Evolutionary conservation across 176 grass and related monocot genomes (phyloP).

Genomic region (maize (Zea mays)): DNA sequence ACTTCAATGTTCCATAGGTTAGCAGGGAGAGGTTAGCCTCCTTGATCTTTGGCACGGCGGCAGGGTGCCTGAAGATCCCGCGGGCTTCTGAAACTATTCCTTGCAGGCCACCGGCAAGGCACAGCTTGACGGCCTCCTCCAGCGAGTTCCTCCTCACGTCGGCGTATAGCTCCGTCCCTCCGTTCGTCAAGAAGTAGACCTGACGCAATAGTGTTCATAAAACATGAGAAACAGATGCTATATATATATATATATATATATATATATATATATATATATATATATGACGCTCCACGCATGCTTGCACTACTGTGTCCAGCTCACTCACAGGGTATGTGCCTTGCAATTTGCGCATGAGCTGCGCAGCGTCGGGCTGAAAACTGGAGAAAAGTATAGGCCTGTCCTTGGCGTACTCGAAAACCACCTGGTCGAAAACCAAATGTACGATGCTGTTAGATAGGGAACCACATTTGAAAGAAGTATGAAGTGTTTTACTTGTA

Average conservation of each 20-base stretch:
- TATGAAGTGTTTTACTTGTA: background rate
- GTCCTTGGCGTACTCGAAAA: constrained; percentile 56
- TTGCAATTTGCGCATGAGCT: constrained; percentile 66
- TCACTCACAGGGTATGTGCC: constrained; percentile 71
- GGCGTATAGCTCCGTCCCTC: constrained; percentile 52
- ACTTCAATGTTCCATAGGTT: constrained; percentile 87
- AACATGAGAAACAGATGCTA: background rate
- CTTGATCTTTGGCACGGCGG: constrained; percentile 67
- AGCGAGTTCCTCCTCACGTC: constrained; percentile 79
- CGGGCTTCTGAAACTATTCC: constrained; percentile 87
- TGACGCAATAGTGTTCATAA: constrained; percentile 17
- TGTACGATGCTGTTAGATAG: background rate
- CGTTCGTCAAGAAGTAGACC: constrained; percentile 93
- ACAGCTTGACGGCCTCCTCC: constrained; percentile 78
- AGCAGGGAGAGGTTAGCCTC: constrained; percentile 73
- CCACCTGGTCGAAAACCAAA: constrained; percentile 49
- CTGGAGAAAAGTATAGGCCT: constrained; percentile 85
- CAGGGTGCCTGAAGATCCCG: constrained; percentile 66
- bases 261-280: background rate
- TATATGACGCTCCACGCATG: background rate
- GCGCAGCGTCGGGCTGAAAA: constrained; percentile 86
- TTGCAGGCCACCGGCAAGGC: constrained; percentile 59
- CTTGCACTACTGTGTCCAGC: background rate
- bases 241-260: background rate
- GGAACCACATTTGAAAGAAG: background rate